Conservation (phyloP, 192 early-diverging fungal species). For the Entomortierella parvispora region DNA sequence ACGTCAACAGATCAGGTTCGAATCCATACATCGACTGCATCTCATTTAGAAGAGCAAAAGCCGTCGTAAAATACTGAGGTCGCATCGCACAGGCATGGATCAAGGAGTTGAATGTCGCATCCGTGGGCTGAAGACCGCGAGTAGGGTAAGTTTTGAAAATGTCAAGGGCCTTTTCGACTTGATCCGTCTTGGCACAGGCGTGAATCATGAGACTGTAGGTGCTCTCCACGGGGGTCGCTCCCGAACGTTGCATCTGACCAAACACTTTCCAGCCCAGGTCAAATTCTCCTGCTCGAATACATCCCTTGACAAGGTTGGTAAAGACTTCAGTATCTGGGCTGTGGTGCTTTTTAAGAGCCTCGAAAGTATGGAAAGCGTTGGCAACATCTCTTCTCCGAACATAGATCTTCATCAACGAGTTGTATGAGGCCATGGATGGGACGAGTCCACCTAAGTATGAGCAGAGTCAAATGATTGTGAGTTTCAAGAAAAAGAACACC, state of each 20-base stretch:
- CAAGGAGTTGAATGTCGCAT: slow-evolving; percentile 88
- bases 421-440: slow-evolving; percentile 20
- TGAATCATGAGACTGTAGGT: slow-evolving; percentile 92
- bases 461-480: too few relatives aligned
- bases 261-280: slow-evolving; percentile 91
- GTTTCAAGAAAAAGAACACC: background rate
- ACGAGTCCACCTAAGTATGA: slow-evolving; percentile 22
- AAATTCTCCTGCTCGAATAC: slow-evolving; percentile 73
- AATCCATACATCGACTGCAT: slow-evolving; percentile 87
- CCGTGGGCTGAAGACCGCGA: slow-evolving; percentile 75
- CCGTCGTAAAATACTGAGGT: slow-evolving; percentile 86
- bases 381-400: slow-evolving; percentile 45
- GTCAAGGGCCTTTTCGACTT: slow-evolving; percentile 92
- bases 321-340: slow-evolving; percentile 64
- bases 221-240: slow-evolving; percentile 79
- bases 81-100: slow-evolving; percentile 85
- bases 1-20: slow-evolving; percentile 80
- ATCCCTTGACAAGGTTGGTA: slow-evolving; percentile 87
- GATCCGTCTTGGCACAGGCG: slow-evolving; percentile 83
- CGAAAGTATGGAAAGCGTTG: slow-evolving; percentile 36
- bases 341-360: slow-evolving; percentile 54
- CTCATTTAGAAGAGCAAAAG: slow-evolving; percentile 81
- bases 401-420: slow-evolving; percentile 39
- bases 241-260: slow-evolving; percentile 84
- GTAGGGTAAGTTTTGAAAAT: slow-evolving; percentile 89